Percentiles rank a stretch among this genome's conserved stretches.
Evolutionary conservation across 2,329 filamentous ascomycete species (phyloP).

Genomic region (Paraphaeosphaeria minitans): DNA sequence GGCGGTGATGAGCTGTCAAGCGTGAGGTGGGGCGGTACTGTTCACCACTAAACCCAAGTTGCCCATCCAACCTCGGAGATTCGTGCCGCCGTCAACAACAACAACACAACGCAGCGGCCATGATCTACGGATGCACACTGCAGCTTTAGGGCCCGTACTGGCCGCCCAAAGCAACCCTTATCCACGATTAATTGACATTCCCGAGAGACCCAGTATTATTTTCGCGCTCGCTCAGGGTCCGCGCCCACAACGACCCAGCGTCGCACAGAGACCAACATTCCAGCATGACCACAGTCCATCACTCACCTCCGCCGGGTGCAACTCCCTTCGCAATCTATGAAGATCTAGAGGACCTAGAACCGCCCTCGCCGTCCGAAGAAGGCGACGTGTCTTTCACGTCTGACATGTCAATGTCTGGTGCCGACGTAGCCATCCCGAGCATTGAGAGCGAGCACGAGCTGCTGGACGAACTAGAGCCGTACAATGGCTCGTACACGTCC

Average conservation of each 20-base stretch:
- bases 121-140: not conserved
- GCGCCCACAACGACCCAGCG: not conserved
- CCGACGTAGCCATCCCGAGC: slow-evolving; percentile 37
- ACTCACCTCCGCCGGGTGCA: slow-evolving; percentile 36
- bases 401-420: slow-evolving; percentile 32
- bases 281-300: slow-evolving; percentile 40
- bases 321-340: slow-evolving; percentile 43
- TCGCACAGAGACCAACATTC: slow-evolving; percentile 25
- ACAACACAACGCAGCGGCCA: not conserved
- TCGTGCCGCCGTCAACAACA: slow-evolving; percentile 1
- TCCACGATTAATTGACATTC: not conserved
- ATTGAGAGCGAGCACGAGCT: slow-evolving; percentile 36
- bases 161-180: not conserved
- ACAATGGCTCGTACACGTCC: slow-evolving; percentile 42
- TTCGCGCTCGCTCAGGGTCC: not conserved
- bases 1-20: slow-evolving; percentile 9
- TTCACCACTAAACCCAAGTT: slow-evolving; percentile 6
- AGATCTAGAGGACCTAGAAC: slow-evolving; percentile 37
- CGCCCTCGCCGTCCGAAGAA: slow-evolving; percentile 37
- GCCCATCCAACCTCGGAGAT: slow-evolving; percentile 1
- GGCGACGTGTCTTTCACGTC: slow-evolving; percentile 41
- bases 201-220: not conserved
- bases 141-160: not conserved
- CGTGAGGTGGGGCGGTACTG: not conserved
- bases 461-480: slow-evolving; percentile 33